Evolutionary conservation across 441 rosid species (phyloP), one percentile per base, ranked within the genome.

Genomic region (Pelargonium cotyledonis): DNA sequence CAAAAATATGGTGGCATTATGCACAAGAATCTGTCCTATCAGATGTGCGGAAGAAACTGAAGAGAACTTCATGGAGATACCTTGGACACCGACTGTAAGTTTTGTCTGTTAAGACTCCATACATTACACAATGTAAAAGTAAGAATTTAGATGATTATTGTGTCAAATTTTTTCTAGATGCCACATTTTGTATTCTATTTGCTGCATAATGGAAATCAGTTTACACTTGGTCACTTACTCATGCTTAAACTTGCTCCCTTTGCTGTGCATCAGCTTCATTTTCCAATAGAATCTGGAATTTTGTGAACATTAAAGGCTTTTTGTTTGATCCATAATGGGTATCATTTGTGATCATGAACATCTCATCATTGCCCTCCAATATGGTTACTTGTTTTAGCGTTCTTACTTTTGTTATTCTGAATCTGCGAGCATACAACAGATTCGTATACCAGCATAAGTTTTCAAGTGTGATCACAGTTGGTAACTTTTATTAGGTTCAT

Each of bases 61-160:
- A 81, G 82, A 94, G 80, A 81, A 88, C 87, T 74, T 94, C 98
- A 6, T 94, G 97, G 97, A 89, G 88, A 85, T 88, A 84, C 74
- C 80, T 91, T 21, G 94, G 92, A 70, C 80, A 83, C 72, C 86
- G 93, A 80, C 73, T 94, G 98, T 89, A 80, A 83, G 91, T 86
- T 71, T 41, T 62, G 65, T 62, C 65, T 29, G 40, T 61, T 26
- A 26, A n/a, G n/a, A 29, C 31, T 62, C 43, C 35, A 14, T 29
- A 43, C 15, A 60, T 60, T 60, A 1, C 63, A 60, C 26, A 23
- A 29, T 5, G 35, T 23, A 0, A 21, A 60, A 60, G 26, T 29
- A 19, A 58, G 31, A 58, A 12, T 19, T 58, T 21, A 9, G 29
- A 7, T 19, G 63, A 58, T 19, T 8, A 26, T 58, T 60, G 11